These are phyloP conservation scores for Kodamaea lidongshanica DNA, from an alignment of 805 yeast genomes.

Conservation along the genomic window DNA sequence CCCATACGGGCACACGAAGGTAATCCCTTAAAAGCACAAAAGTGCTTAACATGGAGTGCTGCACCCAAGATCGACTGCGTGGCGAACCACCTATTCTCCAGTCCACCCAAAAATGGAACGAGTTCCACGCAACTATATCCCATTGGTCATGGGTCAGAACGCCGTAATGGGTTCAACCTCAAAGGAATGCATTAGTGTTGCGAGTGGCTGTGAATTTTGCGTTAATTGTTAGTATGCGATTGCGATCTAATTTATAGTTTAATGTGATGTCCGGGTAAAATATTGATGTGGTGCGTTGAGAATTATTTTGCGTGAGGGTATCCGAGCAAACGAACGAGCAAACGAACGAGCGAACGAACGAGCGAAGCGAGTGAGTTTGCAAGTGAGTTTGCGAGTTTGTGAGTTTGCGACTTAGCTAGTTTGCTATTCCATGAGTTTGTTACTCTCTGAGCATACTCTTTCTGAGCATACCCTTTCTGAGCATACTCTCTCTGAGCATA, in stretches of 20 bases:
- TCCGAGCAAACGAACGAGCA: too few relatives aligned
- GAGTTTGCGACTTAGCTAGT: too few relatives aligned
- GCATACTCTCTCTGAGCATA: too few relatives aligned
- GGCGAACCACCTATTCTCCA: constrained; percentile 45
- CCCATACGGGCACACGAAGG: constrained; percentile 79
- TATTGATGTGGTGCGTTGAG: neutral
- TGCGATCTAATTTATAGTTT: constrained; percentile 12
- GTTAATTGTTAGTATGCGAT: constrained; percentile 27
- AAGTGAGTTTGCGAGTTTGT: too few relatives aligned
- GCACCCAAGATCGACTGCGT: constrained; percentile 65
- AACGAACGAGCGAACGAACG: too few relatives aligned
- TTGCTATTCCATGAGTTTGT: too few relatives aligned
- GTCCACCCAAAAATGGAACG: constrained; percentile 37
- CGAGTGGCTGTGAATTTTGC: constrained; percentile 63
- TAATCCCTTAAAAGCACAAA: constrained; percentile 53
- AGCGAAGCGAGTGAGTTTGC: too few relatives aligned
- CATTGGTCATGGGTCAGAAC: constrained; percentile 66
- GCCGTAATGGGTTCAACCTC: constrained; percentile 65
- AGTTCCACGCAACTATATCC: constrained; percentile 44
- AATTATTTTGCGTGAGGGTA: too few relatives aligned
- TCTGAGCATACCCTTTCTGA: too few relatives aligned
- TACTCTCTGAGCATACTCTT: too few relatives aligned
- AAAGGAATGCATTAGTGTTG: constrained; percentile 57
- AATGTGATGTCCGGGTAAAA: constrained; percentile 26
- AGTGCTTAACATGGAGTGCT: constrained; percentile 50